Evolutionary conservation across 345 rosid species (phyloP).

Genomic region (Populus ilicifolia): DNA sequence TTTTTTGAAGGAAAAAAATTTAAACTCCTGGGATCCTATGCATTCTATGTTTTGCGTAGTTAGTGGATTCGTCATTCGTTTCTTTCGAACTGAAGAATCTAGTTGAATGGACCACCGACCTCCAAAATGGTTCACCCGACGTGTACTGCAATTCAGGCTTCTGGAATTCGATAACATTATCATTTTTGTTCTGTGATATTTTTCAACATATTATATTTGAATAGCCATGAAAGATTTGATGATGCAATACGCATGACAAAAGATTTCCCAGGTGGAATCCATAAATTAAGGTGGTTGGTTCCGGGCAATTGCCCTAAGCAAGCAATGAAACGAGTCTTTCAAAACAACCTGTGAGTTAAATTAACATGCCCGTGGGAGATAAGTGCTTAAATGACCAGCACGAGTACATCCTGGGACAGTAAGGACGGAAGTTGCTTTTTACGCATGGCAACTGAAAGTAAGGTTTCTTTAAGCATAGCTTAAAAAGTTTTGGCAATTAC

Average conservation of each 20-base stretch:
- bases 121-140: neutral
- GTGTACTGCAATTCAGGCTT: neutral
- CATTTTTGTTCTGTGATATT: neutral
- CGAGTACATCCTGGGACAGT: neutral
- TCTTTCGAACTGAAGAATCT: neutral
- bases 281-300: neutral
- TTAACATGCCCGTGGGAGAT: neutral
- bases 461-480: neutral
- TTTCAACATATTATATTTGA: neutral
- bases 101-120: neutral
- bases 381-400: neutral
- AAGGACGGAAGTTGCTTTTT: neutral
- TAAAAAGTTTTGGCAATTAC: neutral
- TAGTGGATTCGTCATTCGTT: neutral
- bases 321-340: neutral
- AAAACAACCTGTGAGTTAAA: neutral
- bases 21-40: neutral
- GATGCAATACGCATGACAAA: neutral
- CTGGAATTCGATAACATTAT: neutral
- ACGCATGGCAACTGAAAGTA: neutral
- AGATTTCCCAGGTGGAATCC: neutral
- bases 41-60: neutral
- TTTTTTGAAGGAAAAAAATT: too few species aligned
- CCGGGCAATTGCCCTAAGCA: constrained; percentile 3
- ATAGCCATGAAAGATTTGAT: neutral